A percentile compares a stretch with the other conserved stretches of the same genome.
phyloP scores from a whole-genome alignment of 2,329 filamentous ascomycete species.

The Tolypocladium capitatum region DNA sequence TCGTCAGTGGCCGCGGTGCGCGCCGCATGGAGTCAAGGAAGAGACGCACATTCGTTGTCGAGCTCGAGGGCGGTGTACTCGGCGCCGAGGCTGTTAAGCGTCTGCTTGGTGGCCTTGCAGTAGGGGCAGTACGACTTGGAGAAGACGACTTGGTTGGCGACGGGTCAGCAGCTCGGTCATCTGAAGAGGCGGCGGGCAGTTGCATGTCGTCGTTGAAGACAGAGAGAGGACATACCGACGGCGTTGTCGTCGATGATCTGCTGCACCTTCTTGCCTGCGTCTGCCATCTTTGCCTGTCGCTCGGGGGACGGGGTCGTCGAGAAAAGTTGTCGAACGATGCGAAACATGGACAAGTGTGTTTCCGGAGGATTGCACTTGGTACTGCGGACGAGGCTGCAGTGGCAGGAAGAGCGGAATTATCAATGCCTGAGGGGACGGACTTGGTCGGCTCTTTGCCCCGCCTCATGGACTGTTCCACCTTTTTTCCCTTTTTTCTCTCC shows the following conservation, averaged over 20 bases:
- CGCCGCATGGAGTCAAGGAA: neutral
- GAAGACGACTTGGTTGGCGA: slow-evolving; percentile 60
- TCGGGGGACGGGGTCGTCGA: slow-evolving; percentile 32
- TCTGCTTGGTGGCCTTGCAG: slow-evolving; percentile 66
- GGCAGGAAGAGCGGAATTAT: neutral
- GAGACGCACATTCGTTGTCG: slow-evolving; percentile 61
- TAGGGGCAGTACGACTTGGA: slow-evolving; percentile 95
- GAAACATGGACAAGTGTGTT: slow-evolving; percentile 28
- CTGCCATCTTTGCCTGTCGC: slow-evolving; percentile 60
- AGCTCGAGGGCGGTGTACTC: slow-evolving; percentile 70
- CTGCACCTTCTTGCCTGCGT: slow-evolving; percentile 73
- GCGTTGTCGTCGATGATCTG: slow-evolving; percentile 77
- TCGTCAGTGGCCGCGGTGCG: neutral
- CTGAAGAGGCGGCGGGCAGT: neutral
- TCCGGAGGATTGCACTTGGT: slow-evolving; percentile 1
- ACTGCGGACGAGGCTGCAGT: neutral
- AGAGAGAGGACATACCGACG: slow-evolving; percentile 47
- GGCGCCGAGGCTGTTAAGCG: slow-evolving; percentile 56
- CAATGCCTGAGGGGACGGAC: too few species aligned
- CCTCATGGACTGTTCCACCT: too few species aligned
- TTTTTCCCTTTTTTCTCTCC: too few species aligned
- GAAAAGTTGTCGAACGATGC: slow-evolving; percentile 63
- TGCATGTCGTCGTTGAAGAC: neutral
- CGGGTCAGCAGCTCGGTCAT: neutral
- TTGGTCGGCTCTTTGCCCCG: too few species aligned